Evolutionary conservation across 176 grass and related monocot species (phyloP).

Genomic region (Saccharum spontaneum): DNA sequence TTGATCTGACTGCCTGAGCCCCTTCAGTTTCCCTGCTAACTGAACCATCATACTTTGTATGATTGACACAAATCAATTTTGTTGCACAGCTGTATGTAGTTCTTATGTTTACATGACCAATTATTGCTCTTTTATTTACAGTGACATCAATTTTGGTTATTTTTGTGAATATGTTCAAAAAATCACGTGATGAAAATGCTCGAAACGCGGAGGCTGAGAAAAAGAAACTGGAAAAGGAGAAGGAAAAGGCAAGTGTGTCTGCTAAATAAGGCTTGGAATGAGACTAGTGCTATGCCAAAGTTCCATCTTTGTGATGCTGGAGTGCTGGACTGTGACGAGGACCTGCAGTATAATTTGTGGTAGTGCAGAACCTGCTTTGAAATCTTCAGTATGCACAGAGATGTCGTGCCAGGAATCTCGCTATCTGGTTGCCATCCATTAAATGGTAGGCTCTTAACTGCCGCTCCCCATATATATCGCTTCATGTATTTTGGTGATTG

Average conservation of each 20-base stretch:
- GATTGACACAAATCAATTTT: constrained; percentile 20
- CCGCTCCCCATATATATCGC: not conserved
- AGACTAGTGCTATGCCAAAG: not conserved
- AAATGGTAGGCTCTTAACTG: constrained; percentile 33
- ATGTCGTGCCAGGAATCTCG: not conserved
- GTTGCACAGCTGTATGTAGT: not conserved
- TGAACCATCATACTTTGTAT: not conserved
- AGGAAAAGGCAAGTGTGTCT: constrained; percentile 53
- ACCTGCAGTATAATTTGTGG: not conserved
- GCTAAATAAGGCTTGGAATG: constrained; percentile 44
- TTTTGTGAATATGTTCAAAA: constrained; percentile 97
- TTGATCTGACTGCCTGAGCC: not conserved
- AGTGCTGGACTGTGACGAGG: not conserved
- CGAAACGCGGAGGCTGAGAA: constrained; percentile 73
- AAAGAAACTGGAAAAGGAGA: constrained; percentile 86
- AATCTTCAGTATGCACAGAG: not conserved
- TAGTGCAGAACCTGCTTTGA: not conserved
- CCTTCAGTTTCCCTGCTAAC: not conserved
- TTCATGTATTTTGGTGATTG: not conserved
- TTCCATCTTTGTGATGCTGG: not conserved
- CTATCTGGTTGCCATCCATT: constrained; percentile 4
- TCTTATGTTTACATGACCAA: constrained; percentile 31
- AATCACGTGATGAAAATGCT: constrained; percentile 93
- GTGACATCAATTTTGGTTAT: constrained; percentile 94
- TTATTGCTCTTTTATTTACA: constrained; percentile 52